Percentiles rank a stretch among this genome's conserved stretches.
phyloP scores from a whole-genome alignment of 139 green algal genomes.

The Coelastrella sp. region DNA sequence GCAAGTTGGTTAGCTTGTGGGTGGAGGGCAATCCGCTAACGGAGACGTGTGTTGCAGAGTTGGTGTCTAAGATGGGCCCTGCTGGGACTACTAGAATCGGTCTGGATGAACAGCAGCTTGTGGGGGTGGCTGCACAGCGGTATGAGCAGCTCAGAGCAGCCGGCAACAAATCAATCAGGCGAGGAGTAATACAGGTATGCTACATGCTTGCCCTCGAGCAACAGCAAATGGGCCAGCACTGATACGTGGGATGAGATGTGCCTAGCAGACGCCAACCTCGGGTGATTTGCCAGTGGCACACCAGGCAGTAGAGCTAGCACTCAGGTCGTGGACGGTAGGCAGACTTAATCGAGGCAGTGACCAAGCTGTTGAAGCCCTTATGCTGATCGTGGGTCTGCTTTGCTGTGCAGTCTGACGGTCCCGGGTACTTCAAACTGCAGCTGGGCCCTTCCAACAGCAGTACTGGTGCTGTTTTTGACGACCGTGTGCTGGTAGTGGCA shows the following conservation, averaged over 20 bases:
- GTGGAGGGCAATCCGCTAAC: conserved; percentile 85
- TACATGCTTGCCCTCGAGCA: background rate
- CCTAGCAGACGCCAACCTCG: too few species aligned
- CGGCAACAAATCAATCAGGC: conserved; percentile 27
- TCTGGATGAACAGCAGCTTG: conserved; percentile 66
- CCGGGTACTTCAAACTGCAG: conserved; percentile 91
- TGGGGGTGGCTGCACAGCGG: background rate
- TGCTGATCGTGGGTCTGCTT: too few species aligned
- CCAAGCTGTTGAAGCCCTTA: too few species aligned
- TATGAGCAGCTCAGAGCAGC: conserved; percentile 1
- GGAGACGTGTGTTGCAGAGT: conserved; percentile 14
- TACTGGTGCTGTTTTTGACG: background rate
- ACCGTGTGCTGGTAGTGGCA: conserved; percentile 87
- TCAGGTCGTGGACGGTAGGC: too few species aligned
- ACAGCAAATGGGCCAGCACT: background rate
- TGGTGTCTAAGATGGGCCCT: conserved; percentile 14
- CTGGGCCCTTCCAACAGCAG: conserved; percentile 37
- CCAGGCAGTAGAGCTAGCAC: too few species aligned
- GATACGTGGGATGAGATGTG: too few species aligned
- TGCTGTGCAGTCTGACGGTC: conserved; percentile 1
- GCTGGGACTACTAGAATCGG: conserved; percentile 55
- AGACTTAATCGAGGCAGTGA: too few species aligned
- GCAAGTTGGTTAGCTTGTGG: conserved; percentile 63
- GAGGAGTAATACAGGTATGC: conserved; percentile 40
- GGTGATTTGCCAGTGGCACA: too few species aligned